A percentile compares a stretch with the other conserved stretches of the same genome.
phyloP scores from a whole-genome alignment of 495 filamentous ascomycete species.

The Rusavskia elegans region DNA sequence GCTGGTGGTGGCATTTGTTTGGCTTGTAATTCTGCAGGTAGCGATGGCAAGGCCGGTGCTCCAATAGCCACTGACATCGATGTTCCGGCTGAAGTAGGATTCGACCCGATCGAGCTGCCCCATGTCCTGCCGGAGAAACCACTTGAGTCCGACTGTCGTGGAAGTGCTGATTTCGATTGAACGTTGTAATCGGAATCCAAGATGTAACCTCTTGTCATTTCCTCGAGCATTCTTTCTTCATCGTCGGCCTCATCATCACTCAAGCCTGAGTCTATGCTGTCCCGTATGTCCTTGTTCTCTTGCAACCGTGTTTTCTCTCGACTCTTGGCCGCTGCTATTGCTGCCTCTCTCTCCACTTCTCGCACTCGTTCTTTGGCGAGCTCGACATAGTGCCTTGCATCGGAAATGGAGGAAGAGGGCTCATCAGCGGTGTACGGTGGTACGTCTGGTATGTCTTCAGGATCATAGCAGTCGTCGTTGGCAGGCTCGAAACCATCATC shows the following conservation, averaged over 20 bases:
- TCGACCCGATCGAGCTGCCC: conserved; percentile 73
- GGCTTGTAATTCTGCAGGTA: conserved; percentile 16
- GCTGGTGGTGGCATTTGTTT: conserved; percentile 16
- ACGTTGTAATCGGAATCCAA: conserved; percentile 74
- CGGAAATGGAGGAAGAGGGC: conserved; percentile 31
- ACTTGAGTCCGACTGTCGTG: conserved; percentile 80
- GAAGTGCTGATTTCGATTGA: conserved; percentile 58
- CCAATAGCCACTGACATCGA: conserved; percentile 67
- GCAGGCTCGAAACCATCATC: conserved; percentile 73
- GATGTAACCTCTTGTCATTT: conserved; percentile 76
- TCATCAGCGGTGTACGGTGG: conserved; percentile 15
- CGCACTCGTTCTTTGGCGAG: conserved; percentile 63
- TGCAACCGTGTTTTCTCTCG: conserved; percentile 22
- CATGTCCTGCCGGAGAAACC: conserved; percentile 70
- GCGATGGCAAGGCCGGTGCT: conserved; percentile 24
- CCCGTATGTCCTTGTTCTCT: conserved; percentile 19
- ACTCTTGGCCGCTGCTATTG: conserved; percentile 28
- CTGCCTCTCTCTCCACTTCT: conserved; percentile 62
- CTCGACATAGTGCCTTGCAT: conserved; percentile 54
- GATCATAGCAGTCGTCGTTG: conserved; percentile 30
- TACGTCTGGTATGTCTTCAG: conserved; percentile 21
- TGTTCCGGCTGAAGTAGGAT: conserved; percentile 56
- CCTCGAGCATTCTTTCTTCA: conserved; percentile 81
- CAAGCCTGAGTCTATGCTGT: conserved; percentile 27
- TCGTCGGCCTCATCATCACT: conserved; percentile 72